phyloP scores from a whole-genome alignment of 2,329 filamentous ascomycete genomes.

The Stemphylium lycopersici region DNA sequence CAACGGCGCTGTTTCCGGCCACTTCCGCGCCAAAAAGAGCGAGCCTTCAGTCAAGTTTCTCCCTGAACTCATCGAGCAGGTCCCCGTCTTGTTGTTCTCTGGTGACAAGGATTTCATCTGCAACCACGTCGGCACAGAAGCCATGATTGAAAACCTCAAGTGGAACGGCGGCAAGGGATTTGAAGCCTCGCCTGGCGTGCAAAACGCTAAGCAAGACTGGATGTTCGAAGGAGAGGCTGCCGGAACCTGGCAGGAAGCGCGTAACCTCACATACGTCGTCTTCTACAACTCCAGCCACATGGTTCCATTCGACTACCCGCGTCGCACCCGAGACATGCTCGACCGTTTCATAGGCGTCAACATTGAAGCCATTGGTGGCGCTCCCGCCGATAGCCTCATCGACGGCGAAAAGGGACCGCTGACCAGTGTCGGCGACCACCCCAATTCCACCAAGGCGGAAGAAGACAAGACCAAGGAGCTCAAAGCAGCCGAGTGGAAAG shows the following conservation, averaged over 20 bases:
- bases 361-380: conserved; percentile 83
- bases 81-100: conserved; percentile 87
- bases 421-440: conserved; percentile 76
- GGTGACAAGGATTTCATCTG: conserved; percentile 95
- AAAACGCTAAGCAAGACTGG: conserved; percentile 93
- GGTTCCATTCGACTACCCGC: conserved; percentile 93
- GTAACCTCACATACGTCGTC: conserved; percentile 93
- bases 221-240: conserved; percentile 86
- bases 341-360: conserved; percentile 95
- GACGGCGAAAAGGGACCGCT: conserved; percentile 84
- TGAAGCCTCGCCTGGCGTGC: conserved; percentile 82
- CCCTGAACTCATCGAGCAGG: conserved; percentile 75
- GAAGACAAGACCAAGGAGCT: conserved; percentile 73
- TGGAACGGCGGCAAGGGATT: conserved; percentile 95
- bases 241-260: conserved; percentile 91
- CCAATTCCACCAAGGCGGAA: conserved; percentile 70
- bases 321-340: conserved; percentile 91
- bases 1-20: conserved; percentile 74
- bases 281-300: conserved; percentile 98
- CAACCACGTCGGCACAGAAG: conserved; percentile 94
- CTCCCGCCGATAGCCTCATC: conserved; percentile 77
- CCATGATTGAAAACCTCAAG: conserved; percentile 84
- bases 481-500: conserved; percentile 85
- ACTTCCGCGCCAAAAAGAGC: conserved; percentile 74
- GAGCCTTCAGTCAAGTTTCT: conserved; percentile 75